These are phyloP conservation scores for Favolaschia claudopus DNA, from an alignment of 768 basidiomycete species.

Conservation along the genomic window DNA sequence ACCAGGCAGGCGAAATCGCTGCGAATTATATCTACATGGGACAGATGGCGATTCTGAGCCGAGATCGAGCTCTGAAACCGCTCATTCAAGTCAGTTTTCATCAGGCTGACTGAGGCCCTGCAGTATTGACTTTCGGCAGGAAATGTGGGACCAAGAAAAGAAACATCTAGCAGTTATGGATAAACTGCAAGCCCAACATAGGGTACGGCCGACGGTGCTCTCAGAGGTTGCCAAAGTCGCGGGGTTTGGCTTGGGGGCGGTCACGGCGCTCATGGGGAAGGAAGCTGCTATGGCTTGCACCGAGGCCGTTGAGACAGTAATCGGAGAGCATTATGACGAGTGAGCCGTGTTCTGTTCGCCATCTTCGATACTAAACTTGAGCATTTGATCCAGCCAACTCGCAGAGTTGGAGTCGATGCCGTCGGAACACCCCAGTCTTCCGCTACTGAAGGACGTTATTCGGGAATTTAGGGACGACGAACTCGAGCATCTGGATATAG, in stretches of 20 bases:
- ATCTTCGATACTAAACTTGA: not conserved
- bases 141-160: conserved; percentile 98
- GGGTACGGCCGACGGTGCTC: conserved; percentile 82
- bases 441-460: conserved; percentile 74
- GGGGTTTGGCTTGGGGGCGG: conserved; percentile 86
- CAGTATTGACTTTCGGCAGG: conserved; percentile 51
- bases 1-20: conserved; percentile 95
- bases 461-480: conserved; percentile 93
- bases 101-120: not conserved
- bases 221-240: conserved; percentile 86
- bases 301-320: conserved; percentile 96
- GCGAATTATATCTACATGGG: conserved; percentile 97
- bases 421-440: conserved; percentile 78
- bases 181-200: conserved; percentile 83
- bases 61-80: conserved; percentile 60
- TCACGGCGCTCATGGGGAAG: conserved; percentile 86
- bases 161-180: conserved; percentile 90
- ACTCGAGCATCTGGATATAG: conserved; percentile 91
- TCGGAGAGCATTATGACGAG: conserved; percentile 99
- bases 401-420: conserved; percentile 71
- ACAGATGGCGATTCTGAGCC: conserved; percentile 77
- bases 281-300: conserved; percentile 99
- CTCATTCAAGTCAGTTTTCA: conserved; percentile 73
- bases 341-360: too few relatives aligned
- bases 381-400: conserved; percentile 69